These are phyloP conservation scores for Fonsecaea monophora DNA, from an alignment of 2,329 filamentous ascomycete species.

Conservation along the genomic window DNA sequence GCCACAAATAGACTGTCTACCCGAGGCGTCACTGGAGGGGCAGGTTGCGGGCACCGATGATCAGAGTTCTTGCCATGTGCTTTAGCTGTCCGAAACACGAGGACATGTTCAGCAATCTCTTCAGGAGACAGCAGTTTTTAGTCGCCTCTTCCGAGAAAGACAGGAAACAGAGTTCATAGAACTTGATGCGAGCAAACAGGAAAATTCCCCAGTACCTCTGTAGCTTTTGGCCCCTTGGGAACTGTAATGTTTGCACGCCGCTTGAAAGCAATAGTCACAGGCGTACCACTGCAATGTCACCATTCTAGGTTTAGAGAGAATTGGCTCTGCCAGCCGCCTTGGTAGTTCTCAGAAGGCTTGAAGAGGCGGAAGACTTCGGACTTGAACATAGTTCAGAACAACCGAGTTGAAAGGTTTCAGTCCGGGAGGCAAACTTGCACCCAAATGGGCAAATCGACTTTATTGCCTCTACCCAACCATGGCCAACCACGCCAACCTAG, in stretches of 20 bases:
- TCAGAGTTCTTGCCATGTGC: slow-evolving; percentile 11
- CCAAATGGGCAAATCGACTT: background rate
- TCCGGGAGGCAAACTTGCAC: background rate
- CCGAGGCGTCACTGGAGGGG: slow-evolving; percentile 1
- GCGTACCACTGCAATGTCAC: background rate
- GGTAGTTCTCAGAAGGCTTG: background rate
- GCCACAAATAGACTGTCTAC: background rate
- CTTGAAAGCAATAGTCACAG: slow-evolving; percentile 1
- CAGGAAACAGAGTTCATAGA: background rate
- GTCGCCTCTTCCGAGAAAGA: background rate
- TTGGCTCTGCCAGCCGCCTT: background rate
- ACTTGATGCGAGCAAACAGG: slow-evolving; percentile 1
- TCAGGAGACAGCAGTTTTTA: background rate
- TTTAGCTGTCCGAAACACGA: slow-evolving; percentile 4
- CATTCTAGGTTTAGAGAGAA: background rate
- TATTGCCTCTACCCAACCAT: background rate
- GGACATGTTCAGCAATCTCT: background rate
- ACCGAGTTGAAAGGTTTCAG: background rate
- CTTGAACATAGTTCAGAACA: background rate
- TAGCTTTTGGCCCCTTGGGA: background rate
- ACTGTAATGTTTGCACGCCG: background rate
- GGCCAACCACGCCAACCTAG: background rate
- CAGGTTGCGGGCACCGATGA: background rate
- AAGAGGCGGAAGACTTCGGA: background rate
- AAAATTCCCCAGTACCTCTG: background rate